phyloP scores from a whole-genome alignment of 352 stramenopile species.

The Globisporangium yorkense region DNA sequence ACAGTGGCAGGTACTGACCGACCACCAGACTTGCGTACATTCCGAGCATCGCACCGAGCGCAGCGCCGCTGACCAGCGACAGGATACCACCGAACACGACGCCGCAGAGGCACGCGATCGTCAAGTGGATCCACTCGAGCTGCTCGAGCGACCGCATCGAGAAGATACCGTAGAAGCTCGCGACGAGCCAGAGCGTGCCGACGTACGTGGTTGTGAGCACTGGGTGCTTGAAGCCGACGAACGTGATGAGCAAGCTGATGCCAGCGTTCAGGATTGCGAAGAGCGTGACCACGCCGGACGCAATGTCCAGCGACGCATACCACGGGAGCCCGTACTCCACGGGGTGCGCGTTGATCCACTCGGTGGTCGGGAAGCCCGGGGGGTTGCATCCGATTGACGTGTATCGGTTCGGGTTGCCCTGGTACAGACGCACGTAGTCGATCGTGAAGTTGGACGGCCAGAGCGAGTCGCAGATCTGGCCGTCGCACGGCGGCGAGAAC shows the following conservation, averaged over 20 bases:
- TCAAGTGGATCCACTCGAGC: constrained; percentile 59
- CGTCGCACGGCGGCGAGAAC: constrained; percentile 87
- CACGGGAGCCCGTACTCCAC: constrained; percentile 79
- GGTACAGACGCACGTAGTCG: constrained; percentile 94
- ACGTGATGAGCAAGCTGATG: constrained; percentile 46
- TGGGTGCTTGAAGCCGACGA: constrained; percentile 44
- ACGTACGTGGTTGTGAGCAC: constrained; percentile 51
- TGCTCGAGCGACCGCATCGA: constrained; percentile 37
- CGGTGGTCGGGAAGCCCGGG: constrained; percentile 79
- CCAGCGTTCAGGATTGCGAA: constrained; percentile 60
- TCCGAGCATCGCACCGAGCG: constrained; percentile 57
- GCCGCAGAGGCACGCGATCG: constrained; percentile 64
- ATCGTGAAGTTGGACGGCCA: constrained; percentile 92
- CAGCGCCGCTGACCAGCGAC: constrained; percentile 49
- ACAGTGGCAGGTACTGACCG: constrained; percentile 61
- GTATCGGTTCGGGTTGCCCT: constrained; percentile 86
- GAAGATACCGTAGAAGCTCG: constrained; percentile 67
- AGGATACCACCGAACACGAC: constrained; percentile 65
- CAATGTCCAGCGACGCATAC: constrained; percentile 66
- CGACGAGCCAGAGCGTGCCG: constrained; percentile 53
- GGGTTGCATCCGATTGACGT: constrained; percentile 93
- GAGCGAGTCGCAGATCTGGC: constrained; percentile 91
- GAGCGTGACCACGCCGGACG: constrained; percentile 30
- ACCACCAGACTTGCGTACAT: constrained; percentile 56
- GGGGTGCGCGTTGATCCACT: constrained; percentile 90